A percentile compares a stretch with the other conserved stretches of the same genome.
Conservation (phyloP, 1,284 basidiomycete genomes). For the Naganishia sp. region DNA sequence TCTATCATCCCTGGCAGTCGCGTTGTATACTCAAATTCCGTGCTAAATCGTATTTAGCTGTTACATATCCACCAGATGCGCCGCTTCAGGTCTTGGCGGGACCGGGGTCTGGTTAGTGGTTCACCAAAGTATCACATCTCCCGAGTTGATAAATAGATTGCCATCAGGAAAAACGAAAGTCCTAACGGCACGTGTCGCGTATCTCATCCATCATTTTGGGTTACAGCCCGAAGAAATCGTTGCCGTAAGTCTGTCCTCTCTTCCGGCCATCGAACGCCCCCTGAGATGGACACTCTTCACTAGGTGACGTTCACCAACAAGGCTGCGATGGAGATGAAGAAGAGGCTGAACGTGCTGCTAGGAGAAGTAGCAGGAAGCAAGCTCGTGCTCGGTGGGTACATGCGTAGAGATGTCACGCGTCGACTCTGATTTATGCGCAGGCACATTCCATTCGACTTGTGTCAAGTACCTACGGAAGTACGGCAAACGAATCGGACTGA, state of each 20-base stretch:
- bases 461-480: conserved; percentile 69
- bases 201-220: conserved; percentile 66
- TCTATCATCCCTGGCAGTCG: neutral
- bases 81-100: conserved; percentile 82
- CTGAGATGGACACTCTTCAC: neutral
- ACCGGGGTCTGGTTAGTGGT: conserved; percentile 72
- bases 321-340: conserved; percentile 84
- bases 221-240: conserved; percentile 67
- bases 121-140: neutral
- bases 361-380: conserved; percentile 64
- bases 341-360: conserved; percentile 69
- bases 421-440: conserved; percentile 59
- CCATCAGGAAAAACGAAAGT: conserved; percentile 60
- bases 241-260: conserved; percentile 54
- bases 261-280: too few relatives aligned
- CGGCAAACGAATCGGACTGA: conserved; percentile 63
- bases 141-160: too few relatives aligned
- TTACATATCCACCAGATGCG: conserved; percentile 62
- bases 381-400: conserved; percentile 61
- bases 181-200: conserved; percentile 75
- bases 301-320: conserved; percentile 79
- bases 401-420: neutral
- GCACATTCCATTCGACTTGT: conserved; percentile 83
- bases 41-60: conserved; percentile 58
- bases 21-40: neutral